phyloP scores from a whole-genome alignment of 306 rosid genomes.

The Cajanus cajan region DNA sequence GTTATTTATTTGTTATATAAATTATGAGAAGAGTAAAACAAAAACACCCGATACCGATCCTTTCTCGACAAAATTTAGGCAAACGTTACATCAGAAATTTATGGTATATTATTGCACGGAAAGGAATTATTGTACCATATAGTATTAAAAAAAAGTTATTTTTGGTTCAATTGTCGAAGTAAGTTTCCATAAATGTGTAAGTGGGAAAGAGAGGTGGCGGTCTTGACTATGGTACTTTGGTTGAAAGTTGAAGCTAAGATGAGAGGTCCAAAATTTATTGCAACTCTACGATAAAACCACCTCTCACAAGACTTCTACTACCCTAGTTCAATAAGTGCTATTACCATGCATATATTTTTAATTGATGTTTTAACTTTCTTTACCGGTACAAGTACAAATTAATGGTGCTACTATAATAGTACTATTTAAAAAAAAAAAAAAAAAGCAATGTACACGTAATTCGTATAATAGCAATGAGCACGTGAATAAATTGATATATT shows the following conservation, averaged over 20 bases:
- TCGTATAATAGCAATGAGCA: too few species aligned
- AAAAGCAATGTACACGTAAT: too few species aligned
- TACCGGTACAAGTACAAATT: too few species aligned
- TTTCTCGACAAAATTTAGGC: not conserved
- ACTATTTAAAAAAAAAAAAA: too few species aligned
- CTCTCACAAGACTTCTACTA: not conserved
- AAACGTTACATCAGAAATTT: not conserved
- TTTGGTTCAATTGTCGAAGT: not conserved
- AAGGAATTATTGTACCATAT: not conserved
- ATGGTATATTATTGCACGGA: not conserved
- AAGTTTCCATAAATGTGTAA: not conserved
- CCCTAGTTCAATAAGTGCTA: not conserved
- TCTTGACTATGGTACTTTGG: conserved; percentile 17
- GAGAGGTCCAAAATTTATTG: not conserved
- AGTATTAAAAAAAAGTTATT: not conserved
- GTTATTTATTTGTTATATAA: too few species aligned
- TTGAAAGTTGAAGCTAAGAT: not conserved
- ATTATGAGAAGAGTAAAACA: too few species aligned
- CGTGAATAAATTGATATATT: too few species aligned
- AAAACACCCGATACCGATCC: too few species aligned
- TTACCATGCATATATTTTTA: not conserved
- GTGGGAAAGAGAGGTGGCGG: conserved; percentile 10
- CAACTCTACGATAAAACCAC: not conserved
- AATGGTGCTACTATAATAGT: too few species aligned
- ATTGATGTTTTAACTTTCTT: too few species aligned